phyloP scores from a whole-genome alignment of 495 filamentous ascomycete genomes.

The Immersiella caudata region DNA sequence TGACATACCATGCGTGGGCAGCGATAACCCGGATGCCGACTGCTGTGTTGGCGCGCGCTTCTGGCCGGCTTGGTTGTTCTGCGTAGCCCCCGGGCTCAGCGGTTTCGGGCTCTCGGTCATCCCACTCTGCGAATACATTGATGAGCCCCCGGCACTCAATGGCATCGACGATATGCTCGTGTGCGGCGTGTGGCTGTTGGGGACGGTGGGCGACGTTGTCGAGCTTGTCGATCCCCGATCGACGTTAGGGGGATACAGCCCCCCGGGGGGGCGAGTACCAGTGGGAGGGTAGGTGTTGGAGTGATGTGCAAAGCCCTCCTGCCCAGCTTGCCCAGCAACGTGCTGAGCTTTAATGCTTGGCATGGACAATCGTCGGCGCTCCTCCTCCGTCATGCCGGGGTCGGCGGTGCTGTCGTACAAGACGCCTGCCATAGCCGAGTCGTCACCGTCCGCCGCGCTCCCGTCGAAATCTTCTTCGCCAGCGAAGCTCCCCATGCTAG shows the following conservation, averaged over 20 bases:
- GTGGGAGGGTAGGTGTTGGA: constrained; percentile 79
- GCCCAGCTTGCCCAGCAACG: constrained; percentile 52
- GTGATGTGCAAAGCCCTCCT: constrained; percentile 47
- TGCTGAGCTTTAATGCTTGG: constrained; percentile 76
- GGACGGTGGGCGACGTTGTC: constrained; percentile 52
- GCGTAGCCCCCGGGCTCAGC: constrained; percentile 71
- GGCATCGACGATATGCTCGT: constrained; percentile 53
- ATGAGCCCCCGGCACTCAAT: constrained; percentile 51
- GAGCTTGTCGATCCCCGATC: constrained; percentile 55
- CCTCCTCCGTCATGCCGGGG: constrained; percentile 52
- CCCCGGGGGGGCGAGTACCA: constrained; percentile 50
- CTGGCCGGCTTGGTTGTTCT: constrained; percentile 62
- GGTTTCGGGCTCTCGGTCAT: constrained; percentile 90
- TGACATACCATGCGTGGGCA: constrained; percentile 44
- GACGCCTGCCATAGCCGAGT: constrained; percentile 78
- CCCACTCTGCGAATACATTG: constrained; percentile 68
- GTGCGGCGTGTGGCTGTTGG: constrained; percentile 49
- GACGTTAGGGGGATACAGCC: constrained; percentile 64
- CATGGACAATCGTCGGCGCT: constrained; percentile 57
- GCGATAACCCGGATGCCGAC: constrained; percentile 39
- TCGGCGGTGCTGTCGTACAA: constrained; percentile 65
- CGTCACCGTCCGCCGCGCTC: constrained; percentile 60
- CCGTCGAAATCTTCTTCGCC: constrained; percentile 73
- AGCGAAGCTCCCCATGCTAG: constrained; percentile 83
- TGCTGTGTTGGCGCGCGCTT: constrained; percentile 45